phyloP scores from a whole-genome alignment of 345 rosid genomes.

The Bruguiera sexangula region DNA sequence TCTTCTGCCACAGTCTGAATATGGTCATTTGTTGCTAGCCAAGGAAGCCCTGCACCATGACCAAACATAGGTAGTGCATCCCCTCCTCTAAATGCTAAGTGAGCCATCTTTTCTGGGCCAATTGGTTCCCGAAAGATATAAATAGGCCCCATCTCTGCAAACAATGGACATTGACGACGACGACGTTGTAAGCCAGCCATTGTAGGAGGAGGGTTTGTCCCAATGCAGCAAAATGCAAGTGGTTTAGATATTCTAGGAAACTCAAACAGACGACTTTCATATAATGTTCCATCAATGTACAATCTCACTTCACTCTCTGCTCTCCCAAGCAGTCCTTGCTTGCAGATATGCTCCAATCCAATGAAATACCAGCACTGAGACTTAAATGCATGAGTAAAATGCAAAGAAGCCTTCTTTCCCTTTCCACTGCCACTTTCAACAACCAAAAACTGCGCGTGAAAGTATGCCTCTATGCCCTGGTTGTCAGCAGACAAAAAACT shows the following conservation, averaged over 20 bases:
- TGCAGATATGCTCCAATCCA: slow-evolving; percentile 85
- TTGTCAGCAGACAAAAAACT: slow-evolving; percentile 96
- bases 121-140: slow-evolving; percentile 97
- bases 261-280: slow-evolving; percentile 91
- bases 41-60: slow-evolving; percentile 91
- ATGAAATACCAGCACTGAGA: slow-evolving; percentile 99
- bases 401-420: slow-evolving; percentile 91
- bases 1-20: slow-evolving; percentile 63
- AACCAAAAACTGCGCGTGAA: slow-evolving; percentile 96
- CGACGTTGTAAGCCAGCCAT: slow-evolving; percentile 98
- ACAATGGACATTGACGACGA: slow-evolving; percentile 96
- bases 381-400: slow-evolving; percentile 98
- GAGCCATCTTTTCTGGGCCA: slow-evolving; percentile 90
- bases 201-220: slow-evolving; percentile 98
- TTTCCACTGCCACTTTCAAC: slow-evolving; percentile 94
- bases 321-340: slow-evolving; percentile 86
- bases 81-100: slow-evolving; percentile 91
- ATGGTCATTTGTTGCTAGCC: slow-evolving; percentile 77
- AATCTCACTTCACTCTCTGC: slow-evolving; percentile 91
- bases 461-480: slow-evolving; percentile 97
- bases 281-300: slow-evolving; percentile 90
- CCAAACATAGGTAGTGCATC: slow-evolving; percentile 91
- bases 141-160: slow-evolving; percentile 98
- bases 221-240: slow-evolving; percentile 95
- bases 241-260: slow-evolving; percentile 93